These are phyloP conservation scores for Fraxinus albicans DNA, from an alignment of 305 asterid species.

Conservation along the genomic window DNA sequence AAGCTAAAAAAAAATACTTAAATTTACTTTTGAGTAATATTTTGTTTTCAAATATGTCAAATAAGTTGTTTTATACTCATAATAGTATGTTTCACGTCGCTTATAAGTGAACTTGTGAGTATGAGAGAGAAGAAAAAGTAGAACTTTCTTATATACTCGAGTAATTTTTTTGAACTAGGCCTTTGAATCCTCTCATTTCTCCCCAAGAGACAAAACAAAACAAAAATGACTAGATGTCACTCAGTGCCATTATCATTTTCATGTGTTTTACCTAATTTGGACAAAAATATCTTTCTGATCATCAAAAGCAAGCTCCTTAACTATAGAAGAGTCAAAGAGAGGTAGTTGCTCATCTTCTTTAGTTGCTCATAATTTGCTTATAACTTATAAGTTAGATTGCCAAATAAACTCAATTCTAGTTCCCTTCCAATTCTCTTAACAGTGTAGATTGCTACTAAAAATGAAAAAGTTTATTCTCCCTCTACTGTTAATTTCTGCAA, in stretches of 20 bases:
- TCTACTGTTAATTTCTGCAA: neutral
- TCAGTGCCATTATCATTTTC: neutral
- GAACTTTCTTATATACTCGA: no score
- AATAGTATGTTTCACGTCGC: no score
- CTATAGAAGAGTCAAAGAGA: neutral
- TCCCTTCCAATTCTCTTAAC: neutral
- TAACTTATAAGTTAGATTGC: neutral
- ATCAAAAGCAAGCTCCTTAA: neutral
- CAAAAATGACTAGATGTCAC: neutral
- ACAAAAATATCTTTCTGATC: neutral
- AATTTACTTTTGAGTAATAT: no score
- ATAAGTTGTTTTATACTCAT: no score
- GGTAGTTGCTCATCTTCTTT: conserved; percentile 21
- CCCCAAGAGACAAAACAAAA: neutral
- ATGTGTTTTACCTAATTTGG: neutral
- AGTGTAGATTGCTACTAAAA: neutral
- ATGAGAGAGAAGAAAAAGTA: no score
- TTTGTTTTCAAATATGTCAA: no score
- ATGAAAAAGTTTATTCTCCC: neutral
- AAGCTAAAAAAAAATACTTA: no score
- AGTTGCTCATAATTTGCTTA: neutral
- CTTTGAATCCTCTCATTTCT: no score
- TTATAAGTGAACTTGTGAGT: no score
- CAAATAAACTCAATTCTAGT: neutral
- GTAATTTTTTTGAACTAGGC: no score